Evolutionary conservation across 352 stramenopile genomes (phyloP), one percentile per base, ranked within the genome.

Genomic region (Saprolegnia diclina): DNA sequence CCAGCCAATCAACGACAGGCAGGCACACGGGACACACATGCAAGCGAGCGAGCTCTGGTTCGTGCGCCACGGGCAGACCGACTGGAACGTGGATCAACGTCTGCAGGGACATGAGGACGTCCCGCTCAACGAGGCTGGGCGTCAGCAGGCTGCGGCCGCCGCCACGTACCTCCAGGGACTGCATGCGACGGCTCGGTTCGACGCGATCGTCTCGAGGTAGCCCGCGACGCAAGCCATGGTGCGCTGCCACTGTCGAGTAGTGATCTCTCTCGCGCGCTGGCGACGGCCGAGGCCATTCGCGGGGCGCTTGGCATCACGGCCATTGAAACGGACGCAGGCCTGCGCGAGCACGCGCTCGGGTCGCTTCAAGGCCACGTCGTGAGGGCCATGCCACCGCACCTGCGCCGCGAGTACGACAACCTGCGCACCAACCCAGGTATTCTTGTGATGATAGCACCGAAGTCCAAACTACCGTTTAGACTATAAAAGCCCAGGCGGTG

Each of bases 51-150:
- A 61, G 53, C 42, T 69, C 19, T 69, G 63, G 63, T 69, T 69
- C 32, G 63, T 69, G 14, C 63, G 63, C 5, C 63, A 69, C 29
- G 63, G 63, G 13, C 63, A 69, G 44, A 69, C 63, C 7, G 63
- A 69, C 40, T 69, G 63, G 63, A 69, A 69, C 63, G 42, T 59
- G 9, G 45, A 69, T 11, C 48, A 69, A 35, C 63, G 63, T 0
- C 63, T 69, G 13, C 63, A 69, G n/a, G 63, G 63, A 6, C 63
- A 69, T 45, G 19, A 38, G 45, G 63, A 69, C 24, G 45, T 61
- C 24, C 44, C 44, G n/a, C 53, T 69, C 48, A 69, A 69, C 40
- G 63, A 26, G 18, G 61, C 63, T 7, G 63, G 63, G 9, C 6
- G 42, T 13, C 9, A 19, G 11, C 63, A 69, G 42, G 63, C 63